These are phyloP conservation scores for Rhodomyrtus psidioides DNA, from an alignment of 441 rosid genomes.

Conservation along the genomic window DNA sequence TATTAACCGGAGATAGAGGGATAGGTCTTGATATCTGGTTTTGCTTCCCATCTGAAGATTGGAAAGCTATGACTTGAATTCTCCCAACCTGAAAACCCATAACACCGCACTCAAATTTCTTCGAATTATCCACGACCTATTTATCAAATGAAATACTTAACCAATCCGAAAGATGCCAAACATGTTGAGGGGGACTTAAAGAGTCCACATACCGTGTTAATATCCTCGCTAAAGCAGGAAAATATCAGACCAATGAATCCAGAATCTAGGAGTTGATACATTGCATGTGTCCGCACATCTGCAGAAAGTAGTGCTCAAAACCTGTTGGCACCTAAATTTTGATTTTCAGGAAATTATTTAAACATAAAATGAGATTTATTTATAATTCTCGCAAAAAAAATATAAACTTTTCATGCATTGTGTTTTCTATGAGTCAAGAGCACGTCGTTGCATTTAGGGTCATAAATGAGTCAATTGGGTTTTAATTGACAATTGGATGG, in stretches of 20 bases:
- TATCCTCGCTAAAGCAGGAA: conserved; percentile 90
- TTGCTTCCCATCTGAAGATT: conserved; percentile 84
- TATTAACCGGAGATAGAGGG: conserved; percentile 40
- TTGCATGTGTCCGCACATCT: conserved; percentile 98
- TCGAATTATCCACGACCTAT: not conserved
- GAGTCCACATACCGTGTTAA: conserved; percentile 47
- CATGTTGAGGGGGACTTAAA: not conserved
- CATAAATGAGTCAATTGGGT: no score
- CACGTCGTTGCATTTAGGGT: no score
- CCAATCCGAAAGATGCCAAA: not conserved
- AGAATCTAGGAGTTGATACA: conserved; percentile 95
- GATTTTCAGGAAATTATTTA: no score
- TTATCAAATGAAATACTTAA: not conserved
- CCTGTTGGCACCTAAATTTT: no score
- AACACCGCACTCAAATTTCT: not conserved
- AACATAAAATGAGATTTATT: no score
- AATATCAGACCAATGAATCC: conserved; percentile 95
- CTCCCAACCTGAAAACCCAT: conserved; percentile 69
- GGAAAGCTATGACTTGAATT: conserved; percentile 97
- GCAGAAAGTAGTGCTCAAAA: conserved; percentile 15
- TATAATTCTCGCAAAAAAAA: no score
- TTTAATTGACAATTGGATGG: no score
- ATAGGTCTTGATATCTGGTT: conserved; percentile 36
- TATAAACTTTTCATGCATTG: no score
- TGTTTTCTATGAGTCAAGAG: no score